Base-by-base conservation (phyloP, 2,329 filamentous ascomycete genomes). In the Fusarium annulatum region DNA sequence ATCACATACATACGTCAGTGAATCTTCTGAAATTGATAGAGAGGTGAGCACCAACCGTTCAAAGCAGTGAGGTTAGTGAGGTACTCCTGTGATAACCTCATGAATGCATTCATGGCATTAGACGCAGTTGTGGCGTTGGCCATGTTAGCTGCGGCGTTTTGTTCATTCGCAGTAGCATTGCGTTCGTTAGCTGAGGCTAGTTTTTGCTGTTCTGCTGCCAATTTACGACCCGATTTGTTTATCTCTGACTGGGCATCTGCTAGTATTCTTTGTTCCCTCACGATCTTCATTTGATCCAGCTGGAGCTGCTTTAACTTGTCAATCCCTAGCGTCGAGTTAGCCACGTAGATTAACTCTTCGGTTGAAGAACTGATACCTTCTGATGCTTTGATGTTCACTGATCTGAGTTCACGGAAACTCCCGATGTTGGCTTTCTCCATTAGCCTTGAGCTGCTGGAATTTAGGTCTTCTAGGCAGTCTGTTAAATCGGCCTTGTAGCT, bases 291-390 rank as follows among this genome's bases (percentile, higher is more conserved):
- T 1, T 48, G 55, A 6, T n/a, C 23, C 0, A 36, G 23, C 14
- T 58, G 41, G 1, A 58, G 19, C 2, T 28, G n/a, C 5, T 36
- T 58, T 9, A 58, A 21, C 9, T n/a, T 48, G 3, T n/a, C n/a
- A 1, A 58, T 43, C 0, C 55, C 55, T 58, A 2, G n/a, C 16
- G 6, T 10, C 2, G 16, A 16, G 28, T 57, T 7, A 53, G 34
- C 12, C 11, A 2, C 5, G 8, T 3, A 23, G 12, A 9, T 30
- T 21, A 0, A 11, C 10, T 7, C 10, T 19, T n/a, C 4, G 12
- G 5, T 21, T 23, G 28, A 14, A 5, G 9, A 0, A 7, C 14
- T 4, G 1, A 10, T 5, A 34, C 55, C 55, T 2, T 58, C 55
- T 28, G 41, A 58, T 18, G 41, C 41, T 1, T 58, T 58, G 3